Conservation (phyloP, 257 asterid genomes). For the Forsythia viridissima region DNA sequence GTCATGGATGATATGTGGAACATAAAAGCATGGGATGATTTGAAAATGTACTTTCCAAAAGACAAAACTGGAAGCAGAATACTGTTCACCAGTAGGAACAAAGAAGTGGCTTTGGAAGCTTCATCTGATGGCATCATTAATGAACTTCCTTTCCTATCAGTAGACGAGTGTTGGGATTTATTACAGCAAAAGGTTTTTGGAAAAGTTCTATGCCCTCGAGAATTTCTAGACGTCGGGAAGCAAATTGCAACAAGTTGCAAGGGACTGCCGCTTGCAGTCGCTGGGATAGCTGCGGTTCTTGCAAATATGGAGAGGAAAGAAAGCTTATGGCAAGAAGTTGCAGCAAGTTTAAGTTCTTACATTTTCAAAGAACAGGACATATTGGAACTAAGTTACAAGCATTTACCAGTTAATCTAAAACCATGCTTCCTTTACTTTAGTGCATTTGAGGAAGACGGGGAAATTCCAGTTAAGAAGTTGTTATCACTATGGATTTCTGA, state of each 20-base stretch:
- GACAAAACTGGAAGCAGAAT: constrained; percentile 25
- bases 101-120: not conserved
- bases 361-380: not conserved
- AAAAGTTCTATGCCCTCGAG: not conserved
- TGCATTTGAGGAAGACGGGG: not conserved
- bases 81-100: constrained; percentile 21
- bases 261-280: constrained; percentile 25
- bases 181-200: constrained; percentile 15
- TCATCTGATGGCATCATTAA: not conserved
- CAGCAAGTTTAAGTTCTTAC: not conserved
- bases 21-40: constrained; percentile 9
- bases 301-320: not conserved
- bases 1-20: constrained; percentile 38
- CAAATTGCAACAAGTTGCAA: constrained; percentile 14
- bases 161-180: constrained; percentile 18
- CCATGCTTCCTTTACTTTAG: constrained; percentile 19
- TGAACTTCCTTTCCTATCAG: not conserved
- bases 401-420: constrained; percentile 24
- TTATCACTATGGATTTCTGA: constrained; percentile 12
- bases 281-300: constrained; percentile 22
- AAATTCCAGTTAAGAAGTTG: constrained; percentile 6
- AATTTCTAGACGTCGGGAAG: not conserved
- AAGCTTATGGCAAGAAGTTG: constrained; percentile 21
- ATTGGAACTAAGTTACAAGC: constrained; percentile 20
- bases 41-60: not conserved